phyloP scores from a whole-genome alignment of 1,139 yeast genomes.

The Oligophagozyma castellii region DNA sequence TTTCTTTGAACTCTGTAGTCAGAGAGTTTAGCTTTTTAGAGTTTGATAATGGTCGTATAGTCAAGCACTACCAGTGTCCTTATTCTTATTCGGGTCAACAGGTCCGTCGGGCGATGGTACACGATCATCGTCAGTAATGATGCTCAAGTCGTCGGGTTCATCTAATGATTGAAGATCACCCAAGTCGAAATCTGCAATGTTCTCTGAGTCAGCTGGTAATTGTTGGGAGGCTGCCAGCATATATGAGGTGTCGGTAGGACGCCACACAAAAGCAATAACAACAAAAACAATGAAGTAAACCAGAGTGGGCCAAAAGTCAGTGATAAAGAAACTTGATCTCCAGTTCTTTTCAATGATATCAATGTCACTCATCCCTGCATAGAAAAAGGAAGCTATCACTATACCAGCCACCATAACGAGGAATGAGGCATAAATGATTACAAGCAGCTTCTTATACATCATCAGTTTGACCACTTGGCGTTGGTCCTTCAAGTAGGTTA shows the following conservation, averaged over 20 bases:
- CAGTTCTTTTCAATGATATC: constrained; percentile 79
- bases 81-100: constrained; percentile 2
- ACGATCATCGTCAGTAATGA: constrained; percentile 11
- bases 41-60: not conserved
- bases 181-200: constrained; percentile 61
- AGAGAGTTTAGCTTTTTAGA: not conserved
- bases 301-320: constrained; percentile 92
- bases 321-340: constrained; percentile 79
- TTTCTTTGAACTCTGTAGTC: not conserved
- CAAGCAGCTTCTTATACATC: constrained; percentile 71
- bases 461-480: constrained; percentile 83
- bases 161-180: constrained; percentile 50
- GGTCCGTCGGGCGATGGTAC: constrained; percentile 6
- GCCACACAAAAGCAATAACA: constrained; percentile 84
- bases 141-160: constrained; percentile 13
- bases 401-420: constrained; percentile 49
- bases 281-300: constrained; percentile 76
- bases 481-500: constrained; percentile 61
- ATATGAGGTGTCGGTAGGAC: constrained; percentile 92
- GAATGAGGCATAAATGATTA: constrained; percentile 56
- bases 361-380: constrained; percentile 59
- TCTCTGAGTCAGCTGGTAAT: constrained; percentile 68
- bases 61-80: not conserved
- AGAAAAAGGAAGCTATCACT: constrained; percentile 54
- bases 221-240: constrained; percentile 93